phyloP scores from a whole-genome alignment of 345 rosid species.

The Hibiscus syriacus region DNA sequence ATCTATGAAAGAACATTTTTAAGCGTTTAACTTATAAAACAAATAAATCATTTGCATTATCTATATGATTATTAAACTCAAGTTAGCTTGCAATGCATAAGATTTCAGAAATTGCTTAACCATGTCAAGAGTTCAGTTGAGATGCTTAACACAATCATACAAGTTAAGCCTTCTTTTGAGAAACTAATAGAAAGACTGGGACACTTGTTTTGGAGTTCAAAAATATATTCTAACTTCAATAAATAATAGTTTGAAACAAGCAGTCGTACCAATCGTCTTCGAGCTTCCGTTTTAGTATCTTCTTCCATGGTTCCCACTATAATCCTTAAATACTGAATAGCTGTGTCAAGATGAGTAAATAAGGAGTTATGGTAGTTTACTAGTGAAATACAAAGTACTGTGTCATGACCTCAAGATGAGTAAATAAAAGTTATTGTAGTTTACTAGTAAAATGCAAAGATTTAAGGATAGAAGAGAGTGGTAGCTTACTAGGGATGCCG shows the following conservation, averaged over 20 bases:
- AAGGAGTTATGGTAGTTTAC: conserved; percentile 1
- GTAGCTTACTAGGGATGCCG: conserved; percentile 47
- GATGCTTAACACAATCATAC: too few species aligned
- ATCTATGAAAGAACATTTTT: conserved; percentile 1
- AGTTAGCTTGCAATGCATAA: too few species aligned
- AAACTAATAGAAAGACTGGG: too few species aligned
- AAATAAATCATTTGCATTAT: too few species aligned
- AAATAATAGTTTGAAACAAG: background rate
- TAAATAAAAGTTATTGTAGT: too few species aligned
- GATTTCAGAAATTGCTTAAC: too few species aligned
- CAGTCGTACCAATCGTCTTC: conserved; percentile 34
- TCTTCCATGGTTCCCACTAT: conserved; percentile 34
- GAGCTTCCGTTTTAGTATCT: conserved; percentile 20
- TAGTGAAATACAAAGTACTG: too few species aligned
- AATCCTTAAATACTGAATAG: conserved; percentile 44
- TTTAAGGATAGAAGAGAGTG: conserved; percentile 1
- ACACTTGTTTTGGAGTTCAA: too few species aligned
- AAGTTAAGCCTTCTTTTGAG: too few species aligned
- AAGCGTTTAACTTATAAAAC: too few species aligned
- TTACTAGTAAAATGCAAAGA: background rate
- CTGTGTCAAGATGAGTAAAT: conserved; percentile 23
- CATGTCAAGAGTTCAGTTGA: too few species aligned
- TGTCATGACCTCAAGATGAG: conserved; percentile 8
- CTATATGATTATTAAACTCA: too few species aligned
- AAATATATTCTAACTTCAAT: background rate